Conservation (phyloP, 768 basidiomycete genomes). For the Russula abietina region DNA sequence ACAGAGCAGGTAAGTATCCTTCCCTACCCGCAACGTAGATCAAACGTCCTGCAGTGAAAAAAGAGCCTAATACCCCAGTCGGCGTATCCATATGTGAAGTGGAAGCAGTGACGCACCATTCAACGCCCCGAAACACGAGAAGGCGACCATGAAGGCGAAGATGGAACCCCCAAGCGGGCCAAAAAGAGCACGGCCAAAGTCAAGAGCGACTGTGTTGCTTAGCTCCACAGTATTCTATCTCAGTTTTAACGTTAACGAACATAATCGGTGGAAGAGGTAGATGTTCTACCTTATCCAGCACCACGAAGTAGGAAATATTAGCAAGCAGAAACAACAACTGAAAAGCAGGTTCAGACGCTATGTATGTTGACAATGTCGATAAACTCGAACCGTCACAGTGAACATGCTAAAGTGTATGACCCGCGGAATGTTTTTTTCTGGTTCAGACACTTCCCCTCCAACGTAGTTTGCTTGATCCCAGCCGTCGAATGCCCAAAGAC, state of each 20-base stretch:
- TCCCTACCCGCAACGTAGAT: slow-evolving; percentile 88
- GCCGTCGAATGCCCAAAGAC: slow-evolving; percentile 93
- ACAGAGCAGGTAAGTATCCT: slow-evolving; percentile 77
- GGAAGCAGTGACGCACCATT: slow-evolving; percentile 51
- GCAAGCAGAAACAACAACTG: slow-evolving; percentile 73
- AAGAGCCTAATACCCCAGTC: slow-evolving; percentile 42
- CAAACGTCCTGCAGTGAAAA: slow-evolving; percentile 74
- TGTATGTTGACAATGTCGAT: slow-evolving; percentile 5
- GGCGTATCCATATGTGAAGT: slow-evolving; percentile 6
- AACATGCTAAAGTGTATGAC: slow-evolving; percentile 89
- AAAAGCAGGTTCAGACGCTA: slow-evolving; percentile 7
- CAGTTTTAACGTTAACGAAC: slow-evolving; percentile 12
- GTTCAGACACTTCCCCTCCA: slow-evolving; percentile 78
- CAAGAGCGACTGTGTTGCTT: slow-evolving; percentile 84
- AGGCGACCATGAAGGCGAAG: slow-evolving; percentile 87
- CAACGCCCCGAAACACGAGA: slow-evolving; percentile 93
- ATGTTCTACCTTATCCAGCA: slow-evolving; percentile 67
- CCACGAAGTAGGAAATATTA: slow-evolving; percentile 88
- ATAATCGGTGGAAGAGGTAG: not conserved
- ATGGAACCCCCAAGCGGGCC: slow-evolving; percentile 81
- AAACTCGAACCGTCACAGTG: slow-evolving; percentile 57
- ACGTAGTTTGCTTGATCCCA: slow-evolving; percentile 95
- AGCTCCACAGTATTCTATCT: slow-evolving; percentile 54
- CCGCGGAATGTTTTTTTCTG: slow-evolving; percentile 80
- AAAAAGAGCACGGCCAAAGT: slow-evolving; percentile 84